Percentiles rank a stretch among this genome's conserved stretches.
phyloP scores from a whole-genome alignment of 2,329 filamentous ascomycete species.

The Microcyclospora pomicola region DNA sequence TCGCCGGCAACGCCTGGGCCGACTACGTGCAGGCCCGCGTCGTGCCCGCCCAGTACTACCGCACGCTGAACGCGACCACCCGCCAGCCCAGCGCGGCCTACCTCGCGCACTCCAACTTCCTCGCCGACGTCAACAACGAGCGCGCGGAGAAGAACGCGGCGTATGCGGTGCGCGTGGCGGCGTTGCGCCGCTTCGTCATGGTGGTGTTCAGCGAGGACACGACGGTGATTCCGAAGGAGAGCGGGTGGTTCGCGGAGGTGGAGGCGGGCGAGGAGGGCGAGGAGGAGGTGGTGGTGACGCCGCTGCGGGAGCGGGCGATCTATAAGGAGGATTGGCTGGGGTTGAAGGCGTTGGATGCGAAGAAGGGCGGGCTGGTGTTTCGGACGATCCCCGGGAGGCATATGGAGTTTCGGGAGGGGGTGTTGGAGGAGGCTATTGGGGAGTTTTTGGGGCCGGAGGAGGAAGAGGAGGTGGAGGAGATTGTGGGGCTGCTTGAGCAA shows the following conservation, averaged over 20 bases:
- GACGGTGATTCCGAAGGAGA: conserved; percentile 80
- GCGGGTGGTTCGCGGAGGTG: conserved; percentile 79
- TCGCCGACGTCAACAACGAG: conserved; percentile 97
- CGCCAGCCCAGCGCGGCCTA: conserved; percentile 47
- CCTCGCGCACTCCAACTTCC: conserved; percentile 67
- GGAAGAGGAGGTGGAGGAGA: too few species aligned
- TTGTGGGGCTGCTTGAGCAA: too few species aligned
- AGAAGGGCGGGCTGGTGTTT: conserved; percentile 67
- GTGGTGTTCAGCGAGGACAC: conserved; percentile 78
- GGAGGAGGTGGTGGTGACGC: too few species aligned
- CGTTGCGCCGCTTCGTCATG: conserved; percentile 66
- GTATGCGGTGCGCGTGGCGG: conserved; percentile 58
- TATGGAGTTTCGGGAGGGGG: conserved; percentile 60
- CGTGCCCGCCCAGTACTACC: conserved; percentile 91
- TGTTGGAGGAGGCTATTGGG: conserved; percentile 51
- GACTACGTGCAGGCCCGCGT: conserved; percentile 61
- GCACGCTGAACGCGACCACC: conserved; percentile 48
- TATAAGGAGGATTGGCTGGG: conserved; percentile 94
- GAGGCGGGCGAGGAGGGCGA: conserved; percentile 50
- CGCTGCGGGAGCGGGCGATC: conserved; percentile 53
- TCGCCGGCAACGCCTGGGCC: conserved; percentile 71
- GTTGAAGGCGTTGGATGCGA: conserved; percentile 61
- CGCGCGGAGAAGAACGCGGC: conserved; percentile 54
- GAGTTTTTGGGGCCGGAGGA: conserved; percentile 47
- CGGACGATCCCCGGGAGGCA: conserved; percentile 60